phyloP scores from a whole-genome alignment of 2,329 filamentous ascomycete genomes.

The Fusarium incarnatum region DNA sequence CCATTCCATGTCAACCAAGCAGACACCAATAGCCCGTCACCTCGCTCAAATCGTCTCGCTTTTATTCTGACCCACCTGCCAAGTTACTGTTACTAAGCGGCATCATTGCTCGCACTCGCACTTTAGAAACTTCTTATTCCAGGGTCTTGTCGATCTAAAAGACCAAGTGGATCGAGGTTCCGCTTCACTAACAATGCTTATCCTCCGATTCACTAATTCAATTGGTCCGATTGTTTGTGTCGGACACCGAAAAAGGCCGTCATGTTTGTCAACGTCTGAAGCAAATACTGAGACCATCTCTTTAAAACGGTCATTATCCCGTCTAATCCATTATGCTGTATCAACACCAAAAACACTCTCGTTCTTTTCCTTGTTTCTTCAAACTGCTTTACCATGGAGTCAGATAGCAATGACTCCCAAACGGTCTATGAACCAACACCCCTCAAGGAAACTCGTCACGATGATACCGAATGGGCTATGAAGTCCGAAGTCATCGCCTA shows the following conservation, averaged over 20 bases:
- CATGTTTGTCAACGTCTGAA: background rate
- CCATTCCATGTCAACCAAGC: background rate
- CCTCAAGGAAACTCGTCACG: slow-evolving; percentile 7
- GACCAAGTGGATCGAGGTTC: slow-evolving; percentile 6
- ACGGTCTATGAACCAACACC: slow-evolving; percentile 41
- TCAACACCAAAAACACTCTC: background rate
- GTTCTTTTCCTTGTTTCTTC: background rate
- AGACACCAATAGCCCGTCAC: no score
- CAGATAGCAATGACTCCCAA: slow-evolving; percentile 43
- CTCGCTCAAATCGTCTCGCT: no score
- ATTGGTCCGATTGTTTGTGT: slow-evolving; percentile 4
- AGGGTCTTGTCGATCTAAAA: background rate
- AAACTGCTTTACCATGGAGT: slow-evolving; percentile 43
- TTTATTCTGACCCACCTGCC: no score
- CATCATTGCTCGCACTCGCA: background rate
- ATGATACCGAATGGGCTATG: slow-evolving; percentile 57
- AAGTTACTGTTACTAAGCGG: slow-evolving; percentile 26
- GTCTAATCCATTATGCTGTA: background rate
- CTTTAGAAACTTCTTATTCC: background rate
- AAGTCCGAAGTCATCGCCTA: slow-evolving; percentile 60
- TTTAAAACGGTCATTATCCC: background rate
- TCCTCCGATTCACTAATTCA: background rate
- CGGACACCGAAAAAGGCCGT: slow-evolving; percentile 22
- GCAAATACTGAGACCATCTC: background rate
- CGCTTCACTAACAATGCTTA: background rate